phyloP scores from a whole-genome alignment of 2,329 filamentous ascomycete genomes.

The Meredithiella fracta region DNA sequence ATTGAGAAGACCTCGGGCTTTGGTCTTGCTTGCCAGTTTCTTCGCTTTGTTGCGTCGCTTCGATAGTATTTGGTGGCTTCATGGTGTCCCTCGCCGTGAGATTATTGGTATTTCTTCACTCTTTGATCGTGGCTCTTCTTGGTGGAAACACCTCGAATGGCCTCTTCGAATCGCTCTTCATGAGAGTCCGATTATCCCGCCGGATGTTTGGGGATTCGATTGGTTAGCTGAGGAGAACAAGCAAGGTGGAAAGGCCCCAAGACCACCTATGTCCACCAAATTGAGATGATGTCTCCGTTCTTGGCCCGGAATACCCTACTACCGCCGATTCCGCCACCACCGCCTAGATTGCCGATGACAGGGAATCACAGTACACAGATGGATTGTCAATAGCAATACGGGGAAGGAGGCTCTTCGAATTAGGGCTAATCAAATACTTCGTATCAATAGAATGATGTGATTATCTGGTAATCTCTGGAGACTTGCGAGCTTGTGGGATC shows the following conservation, averaged over 20 bases:
- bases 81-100: conserved; percentile 48
- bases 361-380: conserved; percentile 1
- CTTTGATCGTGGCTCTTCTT: conserved; percentile 40
- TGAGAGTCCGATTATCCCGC: conserved; percentile 35
- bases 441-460: background rate
- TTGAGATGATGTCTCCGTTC: conserved; percentile 26
- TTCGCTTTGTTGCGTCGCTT: conserved; percentile 48
- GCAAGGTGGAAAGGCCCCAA: conserved; percentile 13
- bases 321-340: conserved; percentile 13
- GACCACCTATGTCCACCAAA: conserved; percentile 19
- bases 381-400: conserved; percentile 9
- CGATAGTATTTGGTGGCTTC: conserved; percentile 52
- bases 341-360: conserved; percentile 8
- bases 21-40: conserved; percentile 49
- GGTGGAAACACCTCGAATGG: conserved; percentile 47
- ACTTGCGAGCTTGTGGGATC: background rate
- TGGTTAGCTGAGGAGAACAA: conserved; percentile 29
- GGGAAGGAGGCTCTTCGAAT: background rate
- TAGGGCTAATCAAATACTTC: background rate
- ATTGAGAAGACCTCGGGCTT: conserved; percentile 40
- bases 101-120: conserved; percentile 45
- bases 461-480: background rate
- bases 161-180: conserved; percentile 42
- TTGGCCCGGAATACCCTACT: conserved; percentile 19
- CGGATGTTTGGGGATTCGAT: conserved; percentile 40